These are phyloP conservation scores for Psilocybe subaeruginosa DNA, from an alignment of 768 basidiomycete genomes.

Conservation along the genomic window DNA sequence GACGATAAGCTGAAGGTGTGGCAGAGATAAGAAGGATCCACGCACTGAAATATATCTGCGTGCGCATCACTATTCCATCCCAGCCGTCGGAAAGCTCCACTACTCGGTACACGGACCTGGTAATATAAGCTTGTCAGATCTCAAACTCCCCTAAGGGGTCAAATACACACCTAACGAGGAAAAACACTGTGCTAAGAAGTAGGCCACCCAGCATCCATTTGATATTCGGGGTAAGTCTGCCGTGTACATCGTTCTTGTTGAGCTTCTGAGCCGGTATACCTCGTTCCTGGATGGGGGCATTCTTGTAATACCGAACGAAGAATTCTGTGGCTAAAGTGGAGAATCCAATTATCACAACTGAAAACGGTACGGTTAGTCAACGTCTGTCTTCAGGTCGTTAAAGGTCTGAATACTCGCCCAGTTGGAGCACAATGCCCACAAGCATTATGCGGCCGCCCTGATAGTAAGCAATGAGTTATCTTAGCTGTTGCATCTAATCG, in stretches of 20 bases:
- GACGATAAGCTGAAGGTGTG: too few relatives aligned
- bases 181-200: constrained; percentile 8
- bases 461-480: not conserved
- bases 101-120: not conserved
- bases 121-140: not conserved
- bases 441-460: constrained; percentile 56
- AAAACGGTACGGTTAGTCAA: not conserved
- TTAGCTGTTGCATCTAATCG: not conserved
- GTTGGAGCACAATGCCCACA: constrained; percentile 52
- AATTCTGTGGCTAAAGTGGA: not conserved
- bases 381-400: too few relatives aligned
- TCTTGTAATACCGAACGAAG: not conserved
- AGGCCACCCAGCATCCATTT: constrained; percentile 12
- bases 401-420: constrained; percentile 20
- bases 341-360: not conserved
- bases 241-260: not conserved
- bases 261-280: not conserved
- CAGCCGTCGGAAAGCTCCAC: not conserved
- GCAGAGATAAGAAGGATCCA: not conserved
- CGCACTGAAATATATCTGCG: not conserved
- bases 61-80: not conserved
- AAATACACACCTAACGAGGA: constrained; percentile 19
- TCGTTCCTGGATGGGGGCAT: not conserved
- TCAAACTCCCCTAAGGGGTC: not conserved
- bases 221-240: constrained; percentile 6